These are phyloP conservation scores for Penicillium frequentans DNA, from an alignment of 2,329 filamentous ascomycete genomes.

Conservation along the genomic window DNA sequence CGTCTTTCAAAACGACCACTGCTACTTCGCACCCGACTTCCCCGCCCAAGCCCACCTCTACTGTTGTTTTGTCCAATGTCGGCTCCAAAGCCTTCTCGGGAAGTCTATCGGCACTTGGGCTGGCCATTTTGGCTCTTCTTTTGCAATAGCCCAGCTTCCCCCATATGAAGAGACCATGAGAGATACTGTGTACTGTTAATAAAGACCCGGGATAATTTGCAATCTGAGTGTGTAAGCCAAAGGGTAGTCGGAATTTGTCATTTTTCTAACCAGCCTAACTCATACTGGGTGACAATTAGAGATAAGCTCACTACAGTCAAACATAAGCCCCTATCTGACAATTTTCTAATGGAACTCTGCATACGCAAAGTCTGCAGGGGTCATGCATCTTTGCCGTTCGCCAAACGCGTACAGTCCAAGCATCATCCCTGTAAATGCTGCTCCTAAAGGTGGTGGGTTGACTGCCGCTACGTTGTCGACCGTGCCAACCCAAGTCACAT, in stretches of 20 bases:
- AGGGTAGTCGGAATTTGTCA: no score
- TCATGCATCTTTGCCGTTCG: slow-evolving; percentile 40
- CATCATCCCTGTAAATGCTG: slow-evolving; percentile 49
- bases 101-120: neutral
- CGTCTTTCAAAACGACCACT: neutral
- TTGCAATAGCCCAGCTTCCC: neutral
- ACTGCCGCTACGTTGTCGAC: slow-evolving; percentile 37
- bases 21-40: neutral
- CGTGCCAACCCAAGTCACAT: slow-evolving; percentile 26
- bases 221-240: no score
- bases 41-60: neutral
- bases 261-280: no score
- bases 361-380: slow-evolving; percentile 45
- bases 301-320: neutral
- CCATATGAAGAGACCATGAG: neutral
- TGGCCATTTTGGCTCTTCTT: neutral
- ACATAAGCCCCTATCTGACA: neutral
- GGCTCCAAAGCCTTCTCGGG: neutral
- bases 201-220: neutral
- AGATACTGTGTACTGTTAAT: neutral
- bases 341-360: slow-evolving; percentile 19
- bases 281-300: neutral
- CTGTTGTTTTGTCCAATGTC: neutral
- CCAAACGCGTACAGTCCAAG: slow-evolving; percentile 49
- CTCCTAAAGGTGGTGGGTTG: slow-evolving; percentile 38